A percentile compares a stretch with the other conserved stretches of the same genome.
Conservation (phyloP, 2,329 filamentous ascomycete genomes). For the Beauveria pseudobassiana region DNA sequence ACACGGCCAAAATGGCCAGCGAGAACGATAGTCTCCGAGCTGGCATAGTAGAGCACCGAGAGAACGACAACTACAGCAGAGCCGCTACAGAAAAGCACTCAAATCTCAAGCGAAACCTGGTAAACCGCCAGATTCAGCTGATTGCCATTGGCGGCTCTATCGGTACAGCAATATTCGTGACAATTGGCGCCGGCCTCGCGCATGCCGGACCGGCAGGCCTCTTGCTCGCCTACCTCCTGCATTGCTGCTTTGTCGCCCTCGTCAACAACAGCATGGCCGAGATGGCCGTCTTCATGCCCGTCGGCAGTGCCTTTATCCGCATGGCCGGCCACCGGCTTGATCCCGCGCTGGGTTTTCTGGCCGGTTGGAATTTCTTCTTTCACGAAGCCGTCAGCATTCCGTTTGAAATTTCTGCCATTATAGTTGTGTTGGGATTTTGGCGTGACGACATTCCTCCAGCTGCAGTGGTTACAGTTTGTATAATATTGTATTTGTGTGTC, state of each 20-base stretch:
- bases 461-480: not conserved
- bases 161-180: constrained; percentile 24
- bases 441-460: not conserved
- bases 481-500: not conserved
- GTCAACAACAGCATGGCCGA: constrained; percentile 60
- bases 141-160: constrained; percentile 32
- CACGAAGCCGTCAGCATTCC: constrained; percentile 35
- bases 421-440: not conserved
- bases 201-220: constrained; percentile 38
- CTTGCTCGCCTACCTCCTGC: constrained; percentile 50
- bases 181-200: constrained; percentile 47
- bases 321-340: constrained; percentile 59
- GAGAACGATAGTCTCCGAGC: not conserved
- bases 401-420: constrained; percentile 32
- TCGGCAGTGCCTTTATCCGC: constrained; percentile 56
- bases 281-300: constrained; percentile 55
- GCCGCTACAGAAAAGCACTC: not conserved
- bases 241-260: constrained; percentile 46
- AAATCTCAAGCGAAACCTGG: not conserved
- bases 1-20: not conserved
- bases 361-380: constrained; percentile 36
- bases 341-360: constrained; percentile 51
- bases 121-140: not conserved
- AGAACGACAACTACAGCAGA: not conserved
- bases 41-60: not conserved